phyloP scores from a whole-genome alignment of 306 rosid species.

The Gillenia trifoliata region DNA sequence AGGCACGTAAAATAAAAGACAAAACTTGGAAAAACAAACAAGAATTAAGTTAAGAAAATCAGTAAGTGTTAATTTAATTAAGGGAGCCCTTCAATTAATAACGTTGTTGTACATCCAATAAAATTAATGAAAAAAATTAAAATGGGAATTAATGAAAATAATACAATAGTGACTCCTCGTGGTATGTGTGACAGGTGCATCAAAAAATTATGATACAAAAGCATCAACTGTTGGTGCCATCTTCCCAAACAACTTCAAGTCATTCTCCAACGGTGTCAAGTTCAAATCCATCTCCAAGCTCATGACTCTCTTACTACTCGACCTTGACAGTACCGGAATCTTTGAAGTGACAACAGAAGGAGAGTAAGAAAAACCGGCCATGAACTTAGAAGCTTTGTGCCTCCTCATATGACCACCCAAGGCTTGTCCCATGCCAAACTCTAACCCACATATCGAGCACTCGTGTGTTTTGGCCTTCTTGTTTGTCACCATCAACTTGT shows the following conservation, averaged over 20 bases:
- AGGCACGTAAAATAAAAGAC: background rate
- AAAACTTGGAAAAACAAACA: background rate
- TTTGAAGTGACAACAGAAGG: conserved; percentile 10
- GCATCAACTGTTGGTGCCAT: conserved; percentile 45
- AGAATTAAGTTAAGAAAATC: background rate
- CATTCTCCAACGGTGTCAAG: conserved; percentile 80
- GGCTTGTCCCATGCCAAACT: conserved; percentile 75
- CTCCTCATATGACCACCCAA: conserved; percentile 89
- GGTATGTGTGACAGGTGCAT: background rate
- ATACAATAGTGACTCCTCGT: background rate
- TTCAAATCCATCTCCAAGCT: conserved; percentile 60
- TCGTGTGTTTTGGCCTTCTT: conserved; percentile 40
- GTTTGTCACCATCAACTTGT: background rate
- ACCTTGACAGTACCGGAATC: conserved; percentile 51
- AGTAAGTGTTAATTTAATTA: background rate
- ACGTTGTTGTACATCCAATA: background rate
- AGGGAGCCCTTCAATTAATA: background rate
- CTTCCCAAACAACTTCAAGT: conserved; percentile 57
- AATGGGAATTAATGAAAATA: background rate
- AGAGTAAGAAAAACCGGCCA: background rate
- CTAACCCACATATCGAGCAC: conserved; percentile 63
- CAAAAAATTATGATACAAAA: conserved; percentile 20
- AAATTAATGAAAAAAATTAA: conserved; percentile 26
- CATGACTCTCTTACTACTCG: conserved; percentile 37
- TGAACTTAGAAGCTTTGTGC: conserved; percentile 30